Conservation (phyloP, 2,329 filamentous ascomycete species). For the Ophiosphaerella herpotricha region DNA sequence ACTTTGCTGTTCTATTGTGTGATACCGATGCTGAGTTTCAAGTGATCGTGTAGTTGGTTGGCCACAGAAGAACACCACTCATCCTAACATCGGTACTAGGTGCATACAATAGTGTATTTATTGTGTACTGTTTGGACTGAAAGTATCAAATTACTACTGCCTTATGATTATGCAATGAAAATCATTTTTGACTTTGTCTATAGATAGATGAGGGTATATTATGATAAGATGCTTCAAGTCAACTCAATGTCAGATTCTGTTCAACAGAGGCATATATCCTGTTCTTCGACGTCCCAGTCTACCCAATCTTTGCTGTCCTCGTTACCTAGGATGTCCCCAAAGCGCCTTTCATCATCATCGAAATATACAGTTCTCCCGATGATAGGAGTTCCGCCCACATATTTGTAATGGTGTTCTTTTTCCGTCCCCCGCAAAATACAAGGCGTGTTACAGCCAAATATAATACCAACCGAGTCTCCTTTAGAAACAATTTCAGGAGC, state of each 20-base stretch:
- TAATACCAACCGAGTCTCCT: constrained; percentile 2
- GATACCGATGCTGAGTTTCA: background rate
- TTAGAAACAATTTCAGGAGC: background rate
- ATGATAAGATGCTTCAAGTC: too few relatives aligned
- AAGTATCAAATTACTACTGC: too few relatives aligned
- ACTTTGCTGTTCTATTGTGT: background rate
- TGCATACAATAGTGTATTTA: too few relatives aligned
- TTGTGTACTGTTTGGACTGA: too few relatives aligned
- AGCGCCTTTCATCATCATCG: background rate
- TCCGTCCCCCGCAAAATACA: constrained; percentile 3
- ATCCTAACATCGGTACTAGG: too few relatives aligned
- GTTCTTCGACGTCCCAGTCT: constrained; percentile 7
- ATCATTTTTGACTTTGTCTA: too few relatives aligned
- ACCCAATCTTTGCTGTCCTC: constrained; percentile 2
- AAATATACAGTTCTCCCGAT: background rate
- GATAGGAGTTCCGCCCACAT: background rate
- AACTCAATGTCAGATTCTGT: background rate
- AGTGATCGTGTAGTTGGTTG: too few relatives aligned
- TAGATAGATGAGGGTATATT: too few relatives aligned
- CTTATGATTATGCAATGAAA: too few relatives aligned
- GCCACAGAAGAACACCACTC: too few relatives aligned
- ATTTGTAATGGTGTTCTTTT: background rate
- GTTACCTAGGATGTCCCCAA: background rate
- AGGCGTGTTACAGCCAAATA: constrained; percentile 8
- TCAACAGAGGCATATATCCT: constrained; percentile 9